These are phyloP conservation scores for Tilletia caries DNA, from an alignment of 1,284 basidiomycete genomes.

Conservation along the genomic window DNA sequence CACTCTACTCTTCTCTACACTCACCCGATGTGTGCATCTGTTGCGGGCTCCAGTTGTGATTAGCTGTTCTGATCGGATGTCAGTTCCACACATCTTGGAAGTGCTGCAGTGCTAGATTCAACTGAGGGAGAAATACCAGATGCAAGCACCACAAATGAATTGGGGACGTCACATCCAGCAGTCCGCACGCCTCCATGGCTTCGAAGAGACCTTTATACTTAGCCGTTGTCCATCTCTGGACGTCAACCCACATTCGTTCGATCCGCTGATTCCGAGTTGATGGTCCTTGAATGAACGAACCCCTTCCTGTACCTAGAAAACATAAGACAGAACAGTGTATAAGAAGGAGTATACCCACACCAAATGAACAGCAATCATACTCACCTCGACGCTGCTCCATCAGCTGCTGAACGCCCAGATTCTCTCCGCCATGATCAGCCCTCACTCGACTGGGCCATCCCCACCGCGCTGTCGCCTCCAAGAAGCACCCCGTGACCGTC, in stretches of 20 bases:
- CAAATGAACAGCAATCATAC: background rate
- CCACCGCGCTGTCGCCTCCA: slow-evolving; percentile 45
- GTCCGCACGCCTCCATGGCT: background rate
- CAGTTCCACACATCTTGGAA: too few species aligned
- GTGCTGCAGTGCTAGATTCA: too few species aligned
- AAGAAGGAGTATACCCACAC: too few species aligned
- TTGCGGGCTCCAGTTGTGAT: too few species aligned
- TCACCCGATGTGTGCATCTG: too few species aligned
- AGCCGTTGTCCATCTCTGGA: background rate
- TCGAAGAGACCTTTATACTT: background rate
- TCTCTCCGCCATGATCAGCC: slow-evolving; percentile 57
- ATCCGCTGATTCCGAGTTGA: background rate
- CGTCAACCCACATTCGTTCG: background rate
- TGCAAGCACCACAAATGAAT: too few species aligned
- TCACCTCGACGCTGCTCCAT: slow-evolving; percentile 48
- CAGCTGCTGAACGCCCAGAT: slow-evolving; percentile 44
- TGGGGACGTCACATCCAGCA: too few species aligned
- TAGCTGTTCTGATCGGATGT: too few species aligned
- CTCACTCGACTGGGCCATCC: slow-evolving; percentile 54
- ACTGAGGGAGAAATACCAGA: too few species aligned
- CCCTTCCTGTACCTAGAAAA: background rate
- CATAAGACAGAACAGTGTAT: too few species aligned
- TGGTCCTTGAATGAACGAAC: background rate
- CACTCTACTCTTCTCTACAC: too few species aligned
- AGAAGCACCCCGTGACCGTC: slow-evolving; percentile 56